Evolutionary conservation across 2,329 filamentous ascomycete genomes (phyloP).

Genomic region (Trichoderma sp.): DNA sequence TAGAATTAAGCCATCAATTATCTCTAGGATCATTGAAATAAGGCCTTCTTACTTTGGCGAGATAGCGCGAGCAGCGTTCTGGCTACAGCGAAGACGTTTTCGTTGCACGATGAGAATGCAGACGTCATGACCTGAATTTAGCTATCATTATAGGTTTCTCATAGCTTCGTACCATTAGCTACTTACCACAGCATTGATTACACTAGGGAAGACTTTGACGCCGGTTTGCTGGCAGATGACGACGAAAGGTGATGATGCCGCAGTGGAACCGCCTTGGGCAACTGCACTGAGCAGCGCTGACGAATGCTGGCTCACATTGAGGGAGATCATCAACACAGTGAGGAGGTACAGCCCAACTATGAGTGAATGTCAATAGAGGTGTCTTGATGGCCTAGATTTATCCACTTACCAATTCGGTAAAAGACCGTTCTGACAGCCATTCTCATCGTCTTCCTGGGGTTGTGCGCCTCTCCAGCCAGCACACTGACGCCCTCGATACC

Average conservation of each 20-base stretch:
- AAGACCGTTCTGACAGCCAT: conserved; percentile 20
- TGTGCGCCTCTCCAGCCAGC: conserved; percentile 41
- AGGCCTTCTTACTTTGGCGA: conserved; percentile 38
- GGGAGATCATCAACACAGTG: conserved; percentile 20
- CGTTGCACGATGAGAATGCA: conserved; percentile 54
- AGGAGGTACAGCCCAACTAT: conserved; percentile 21
- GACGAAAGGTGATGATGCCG: conserved; percentile 50
- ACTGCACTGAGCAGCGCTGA: conserved; percentile 35
- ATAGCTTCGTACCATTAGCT: background rate
- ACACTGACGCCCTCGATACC: conserved; percentile 26
- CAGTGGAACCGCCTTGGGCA: conserved; percentile 50
- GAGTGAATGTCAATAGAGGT: background rate
- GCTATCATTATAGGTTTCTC: background rate
- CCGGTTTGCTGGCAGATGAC: conserved; percentile 48
- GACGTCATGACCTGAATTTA: conserved; percentile 39
- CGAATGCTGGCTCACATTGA: conserved; percentile 22
- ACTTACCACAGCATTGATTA: conserved; percentile 53
- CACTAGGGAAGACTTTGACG: conserved; percentile 46
- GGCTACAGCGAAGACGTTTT: conserved; percentile 50
- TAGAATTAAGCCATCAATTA: background rate
- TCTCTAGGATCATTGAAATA: background rate
- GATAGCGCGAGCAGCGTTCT: conserved; percentile 53
- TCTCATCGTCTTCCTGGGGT: conserved; percentile 35
- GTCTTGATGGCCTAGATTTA: accelerated
- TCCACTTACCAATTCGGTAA: conserved; percentile 19